Percentiles rank a stretch among this genome's conserved stretches.
Evolutionary conservation across 176 grass and related monocot species (phyloP).

Genomic region (Eragrostis curvula): DNA sequence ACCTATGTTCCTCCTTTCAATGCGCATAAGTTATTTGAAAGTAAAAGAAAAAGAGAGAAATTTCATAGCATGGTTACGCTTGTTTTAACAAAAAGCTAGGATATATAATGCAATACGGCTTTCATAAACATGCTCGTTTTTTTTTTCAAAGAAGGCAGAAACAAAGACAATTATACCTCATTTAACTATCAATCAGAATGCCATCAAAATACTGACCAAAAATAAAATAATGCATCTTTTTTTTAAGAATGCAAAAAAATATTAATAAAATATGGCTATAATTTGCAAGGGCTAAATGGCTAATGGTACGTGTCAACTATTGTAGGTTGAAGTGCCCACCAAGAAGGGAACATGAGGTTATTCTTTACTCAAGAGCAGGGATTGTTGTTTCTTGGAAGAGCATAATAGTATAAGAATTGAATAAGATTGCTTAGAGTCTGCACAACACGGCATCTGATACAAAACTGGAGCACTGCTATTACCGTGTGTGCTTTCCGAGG

Average conservation of each 20-base stretch:
- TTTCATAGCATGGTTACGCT: conserved; percentile 18
- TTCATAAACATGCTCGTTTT: conserved; percentile 2
- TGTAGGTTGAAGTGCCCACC: conserved; percentile 47
- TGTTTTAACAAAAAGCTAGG: conserved; percentile 24
- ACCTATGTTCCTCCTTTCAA: conserved; percentile 51
- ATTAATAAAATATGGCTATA: not conserved
- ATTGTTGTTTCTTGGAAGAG: conserved; percentile 35
- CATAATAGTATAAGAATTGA: conserved; percentile 46
- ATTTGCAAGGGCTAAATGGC: conserved; percentile 24
- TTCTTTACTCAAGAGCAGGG: conserved; percentile 54
- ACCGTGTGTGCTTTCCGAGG: conserved; percentile 35
- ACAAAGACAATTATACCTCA: not conserved
- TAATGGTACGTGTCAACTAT: conserved; percentile 28
- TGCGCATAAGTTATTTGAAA: conserved; percentile 36
- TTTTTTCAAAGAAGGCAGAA: not conserved
- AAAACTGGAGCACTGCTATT: conserved; percentile 11
- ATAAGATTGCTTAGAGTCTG: conserved; percentile 48
- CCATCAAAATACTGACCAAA: conserved; percentile 13
- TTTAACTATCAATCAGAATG: conserved; percentile 14
- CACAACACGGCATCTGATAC: conserved; percentile 34
- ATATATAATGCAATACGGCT: not conserved
- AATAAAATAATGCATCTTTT: not conserved
- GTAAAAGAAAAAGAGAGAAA: not conserved
- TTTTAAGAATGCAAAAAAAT: not conserved
- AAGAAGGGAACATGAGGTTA: conserved; percentile 58